Percentiles rank a stretch among this genome's conserved stretches.
Evolutionary conservation across 2,329 filamentous ascomycete species (phyloP).

Genomic region (Westerdykella sp.): DNA sequence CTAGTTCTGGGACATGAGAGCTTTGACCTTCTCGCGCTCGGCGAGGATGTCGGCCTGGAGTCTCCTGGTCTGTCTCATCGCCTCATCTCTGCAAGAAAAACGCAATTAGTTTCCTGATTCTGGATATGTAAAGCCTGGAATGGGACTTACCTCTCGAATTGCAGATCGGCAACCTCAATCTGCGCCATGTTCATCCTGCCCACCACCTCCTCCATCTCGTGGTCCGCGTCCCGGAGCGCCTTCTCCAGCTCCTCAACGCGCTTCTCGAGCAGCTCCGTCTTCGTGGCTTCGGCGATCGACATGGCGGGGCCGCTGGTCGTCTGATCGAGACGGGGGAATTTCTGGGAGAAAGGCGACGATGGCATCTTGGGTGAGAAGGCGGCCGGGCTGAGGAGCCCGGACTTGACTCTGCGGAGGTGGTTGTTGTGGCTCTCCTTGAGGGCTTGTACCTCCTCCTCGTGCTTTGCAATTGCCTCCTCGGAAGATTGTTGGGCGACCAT

Average conservation of each 20-base stretch:
- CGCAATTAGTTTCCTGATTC: background rate
- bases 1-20: slow-evolving; percentile 33
- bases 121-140: slow-evolving; percentile 9
- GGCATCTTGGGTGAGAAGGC: slow-evolving; percentile 54
- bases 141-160: slow-evolving; percentile 53
- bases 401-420: slow-evolving; percentile 69
- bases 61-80: slow-evolving; percentile 62
- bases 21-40: slow-evolving; percentile 56
- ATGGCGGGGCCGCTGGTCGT: slow-evolving; percentile 57
- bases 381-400: slow-evolving; percentile 42
- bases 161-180: slow-evolving; percentile 74
- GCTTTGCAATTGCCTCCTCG: slow-evolving; percentile 73
- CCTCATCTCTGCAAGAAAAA: slow-evolving; percentile 53
- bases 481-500: slow-evolving; percentile 76
- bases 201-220: slow-evolving; percentile 79
- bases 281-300: slow-evolving; percentile 60
- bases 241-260: slow-evolving; percentile 80
- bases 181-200: slow-evolving; percentile 75
- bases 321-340: slow-evolving; percentile 55
- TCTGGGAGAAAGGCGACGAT: slow-evolving; percentile 54
- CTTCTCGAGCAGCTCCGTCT: slow-evolving; percentile 68
- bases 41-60: slow-evolving; percentile 62
- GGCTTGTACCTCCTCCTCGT: slow-evolving; percentile 76
- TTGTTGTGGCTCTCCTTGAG: slow-evolving; percentile 71
- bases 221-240: slow-evolving; percentile 67